Base-by-base conservation (phyloP, 768 basidiomycete species). In the Chalciporus sphaerocephalus region DNA sequence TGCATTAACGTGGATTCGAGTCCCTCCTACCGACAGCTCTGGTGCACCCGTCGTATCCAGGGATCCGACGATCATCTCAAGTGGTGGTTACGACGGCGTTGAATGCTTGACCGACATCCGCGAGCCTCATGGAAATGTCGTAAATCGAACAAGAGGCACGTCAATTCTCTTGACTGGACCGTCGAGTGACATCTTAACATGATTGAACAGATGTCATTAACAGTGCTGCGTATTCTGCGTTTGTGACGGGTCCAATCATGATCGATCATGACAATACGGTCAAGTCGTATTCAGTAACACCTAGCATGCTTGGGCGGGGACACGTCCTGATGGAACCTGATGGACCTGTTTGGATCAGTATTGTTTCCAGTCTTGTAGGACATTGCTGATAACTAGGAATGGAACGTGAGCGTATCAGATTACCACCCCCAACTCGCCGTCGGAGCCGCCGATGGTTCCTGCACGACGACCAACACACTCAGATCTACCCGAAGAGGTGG, bases 351-450 rank as follows among this genome's bases (percentile, higher is more conserved):
- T 92, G 88, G 91, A 92, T 93, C 51, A 17, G 80, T 68, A n/a
- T 16, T 1, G 7, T 40, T n/a, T 33, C 25, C 24, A 9, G 10
- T 30, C 4, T 22, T 4, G 15, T 9, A 17, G 15, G 17, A 12
- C 6, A 6, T 1, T 10, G 22, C n/a, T 37, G 38, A 47, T 34
- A 6, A 21, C 3, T 39, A 3, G 13, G 13, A 15, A 12, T 56
- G 94, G 93, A 79, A 74, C 44, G 63, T 93, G 21, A 70, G 75
- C 44, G 72, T 81, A 1, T 95, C 93, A 0, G 87, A 95, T 37
- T 86, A 84, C 57, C 95, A 97, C 56, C 84, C 92, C 5, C 89
- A 92, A 60, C 66, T 95, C 4, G 87, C 86, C 0, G 77, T 85
- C 12, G 88, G 85, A 6, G 82, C 86, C 6, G 81, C 89, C 1